Conservation (phyloP, 495 filamentous ascomycete genomes). For the Hypoxylon fragiforme region DNA sequence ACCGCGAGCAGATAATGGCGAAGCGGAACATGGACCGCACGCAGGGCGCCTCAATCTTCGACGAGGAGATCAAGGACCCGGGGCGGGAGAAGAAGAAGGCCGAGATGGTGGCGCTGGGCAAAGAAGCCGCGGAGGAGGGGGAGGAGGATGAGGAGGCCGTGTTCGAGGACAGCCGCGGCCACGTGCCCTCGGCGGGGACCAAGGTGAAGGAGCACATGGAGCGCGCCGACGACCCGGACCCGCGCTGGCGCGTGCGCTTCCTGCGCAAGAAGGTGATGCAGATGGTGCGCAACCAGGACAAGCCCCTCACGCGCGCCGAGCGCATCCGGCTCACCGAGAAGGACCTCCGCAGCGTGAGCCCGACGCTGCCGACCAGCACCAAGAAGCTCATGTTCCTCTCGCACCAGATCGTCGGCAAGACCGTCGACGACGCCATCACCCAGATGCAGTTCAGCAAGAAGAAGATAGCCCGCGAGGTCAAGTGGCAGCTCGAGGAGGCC, state of each 20-base stretch:
- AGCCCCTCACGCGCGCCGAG: conserved; percentile 64
- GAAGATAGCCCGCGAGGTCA: conserved; percentile 81
- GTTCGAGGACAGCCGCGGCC: neutral
- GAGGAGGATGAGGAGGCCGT: conserved; percentile 3
- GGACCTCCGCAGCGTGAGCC: conserved; percentile 62
- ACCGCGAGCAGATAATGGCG: conserved; percentile 40
- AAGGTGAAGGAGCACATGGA: conserved; percentile 53
- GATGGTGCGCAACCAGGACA: conserved; percentile 62
- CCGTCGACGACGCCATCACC: conserved; percentile 83
- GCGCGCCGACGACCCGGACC: conserved; percentile 69
- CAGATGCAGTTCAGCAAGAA: conserved; percentile 98
- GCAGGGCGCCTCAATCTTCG: conserved; percentile 62
- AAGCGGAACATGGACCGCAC: conserved; percentile 36
- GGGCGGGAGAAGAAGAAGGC: conserved; percentile 5
- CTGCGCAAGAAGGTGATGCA: conserved; percentile 80
- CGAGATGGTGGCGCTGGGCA: neutral
- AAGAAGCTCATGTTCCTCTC: conserved; percentile 89
- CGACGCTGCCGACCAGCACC: conserved; percentile 72
- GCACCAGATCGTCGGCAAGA: conserved; percentile 87
- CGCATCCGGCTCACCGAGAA: conserved; percentile 75
- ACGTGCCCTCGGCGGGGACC: conserved; percentile 1
- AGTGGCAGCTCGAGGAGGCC: conserved; percentile 74
- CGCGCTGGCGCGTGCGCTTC: conserved; percentile 67
- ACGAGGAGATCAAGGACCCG: conserved; percentile 48
- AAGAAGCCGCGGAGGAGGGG: conserved; percentile 1